A percentile compares a stretch with the other conserved stretches of the same genome.
Conservation (phyloP, 1,284 basidiomycete species). For the Apiotrichum brassicae region DNA sequence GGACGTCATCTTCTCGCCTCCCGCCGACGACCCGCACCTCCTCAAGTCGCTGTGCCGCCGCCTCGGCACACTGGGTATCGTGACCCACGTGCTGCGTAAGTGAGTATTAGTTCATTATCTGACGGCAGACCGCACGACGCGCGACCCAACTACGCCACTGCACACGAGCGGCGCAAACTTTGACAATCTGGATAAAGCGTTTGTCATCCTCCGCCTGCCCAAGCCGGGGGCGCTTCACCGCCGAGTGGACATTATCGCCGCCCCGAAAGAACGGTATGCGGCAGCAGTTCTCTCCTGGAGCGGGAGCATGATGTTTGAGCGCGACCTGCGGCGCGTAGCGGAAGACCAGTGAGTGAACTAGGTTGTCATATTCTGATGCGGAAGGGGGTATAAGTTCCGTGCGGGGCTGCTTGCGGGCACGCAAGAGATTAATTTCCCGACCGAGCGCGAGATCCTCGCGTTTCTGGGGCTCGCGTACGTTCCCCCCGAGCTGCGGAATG, state of each 20-base stretch:
- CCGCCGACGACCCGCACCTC: conserved; percentile 27
- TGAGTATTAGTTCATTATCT: too few relatives aligned
- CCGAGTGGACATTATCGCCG: conserved; percentile 43
- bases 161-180: conserved; percentile 37
- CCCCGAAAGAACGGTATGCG: conserved; percentile 40
- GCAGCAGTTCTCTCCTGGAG: conserved; percentile 44
- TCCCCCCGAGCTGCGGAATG: conserved; percentile 43
- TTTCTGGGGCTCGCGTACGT: conserved; percentile 39
- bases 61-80: conserved; percentile 29
- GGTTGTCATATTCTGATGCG: neutral
- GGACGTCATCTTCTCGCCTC: conserved; percentile 40
- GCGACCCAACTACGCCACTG: conserved; percentile 22
- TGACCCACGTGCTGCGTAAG: conserved; percentile 46
- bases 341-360: conserved; percentile 26
- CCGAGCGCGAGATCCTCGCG: conserved; percentile 42
- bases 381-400: conserved; percentile 41
- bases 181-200: conserved; percentile 47
- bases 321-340: conserved; percentile 42
- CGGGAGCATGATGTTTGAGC: conserved; percentile 48
- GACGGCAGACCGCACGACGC: conserved; percentile 32
- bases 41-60: conserved; percentile 31
- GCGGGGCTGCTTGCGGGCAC: conserved; percentile 35
- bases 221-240: conserved; percentile 24
- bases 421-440: conserved; percentile 37
- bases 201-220: conserved; percentile 37